These are phyloP conservation scores for Heterobasidion parviporum DNA, from an alignment of 1,284 basidiomycete species.

Conservation along the genomic window DNA sequence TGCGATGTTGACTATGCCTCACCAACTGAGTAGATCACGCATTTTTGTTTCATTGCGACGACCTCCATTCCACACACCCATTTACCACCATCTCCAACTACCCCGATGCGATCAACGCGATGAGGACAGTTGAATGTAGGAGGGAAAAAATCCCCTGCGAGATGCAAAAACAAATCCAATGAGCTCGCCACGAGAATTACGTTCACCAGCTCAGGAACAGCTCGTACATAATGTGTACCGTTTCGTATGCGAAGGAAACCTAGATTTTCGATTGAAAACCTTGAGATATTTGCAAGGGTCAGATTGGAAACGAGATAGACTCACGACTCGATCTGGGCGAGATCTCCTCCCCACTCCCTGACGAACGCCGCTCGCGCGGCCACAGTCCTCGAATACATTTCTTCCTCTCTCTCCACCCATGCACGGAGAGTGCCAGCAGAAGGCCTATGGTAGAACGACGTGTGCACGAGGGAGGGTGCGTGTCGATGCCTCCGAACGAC, in stretches of 20 bases:
- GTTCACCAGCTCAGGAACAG: neutral
- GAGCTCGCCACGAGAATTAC: no score
- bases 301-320: no score
- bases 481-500: no score
- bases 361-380: no score
- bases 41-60: constrained; percentile 42
- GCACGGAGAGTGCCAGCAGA: no score
- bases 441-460: no score
- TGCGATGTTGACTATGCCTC: neutral
- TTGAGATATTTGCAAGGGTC: no score
- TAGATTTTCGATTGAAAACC: neutral
- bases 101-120: constrained; percentile 50
- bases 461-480: no score
- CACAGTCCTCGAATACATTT: no score
- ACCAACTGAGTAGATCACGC: constrained; percentile 52
- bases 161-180: neutral
- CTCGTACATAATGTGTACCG: neutral
- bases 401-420: no score
- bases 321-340: no score
- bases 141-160: constrained; percentile 58
- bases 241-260: neutral
- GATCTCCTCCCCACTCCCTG: no score
- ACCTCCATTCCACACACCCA: constrained; percentile 58
- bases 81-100: constrained; percentile 58
- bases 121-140: constrained; percentile 59